phyloP scores from a whole-genome alignment of 129 eudicot species.

The Solidago caesia region DNA sequence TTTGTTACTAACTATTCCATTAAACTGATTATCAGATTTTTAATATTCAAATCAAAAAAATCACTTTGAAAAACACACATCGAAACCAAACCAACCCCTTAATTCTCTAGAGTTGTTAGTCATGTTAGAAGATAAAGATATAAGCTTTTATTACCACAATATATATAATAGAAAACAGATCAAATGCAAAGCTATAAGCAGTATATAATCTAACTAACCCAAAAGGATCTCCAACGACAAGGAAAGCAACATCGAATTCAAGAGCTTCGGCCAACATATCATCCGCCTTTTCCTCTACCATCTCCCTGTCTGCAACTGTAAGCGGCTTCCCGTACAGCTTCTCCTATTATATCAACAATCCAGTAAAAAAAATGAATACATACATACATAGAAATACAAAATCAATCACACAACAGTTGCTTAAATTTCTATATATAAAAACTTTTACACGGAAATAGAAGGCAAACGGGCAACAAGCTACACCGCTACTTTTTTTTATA shows the following conservation, averaged over 20 bases:
- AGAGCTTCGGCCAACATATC: constrained; percentile 70
- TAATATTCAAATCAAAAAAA: not conserved
- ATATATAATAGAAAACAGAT: not conserved
- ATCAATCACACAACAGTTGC: not conserved
- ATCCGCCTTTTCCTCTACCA: constrained; percentile 84
- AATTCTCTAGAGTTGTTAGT: no score
- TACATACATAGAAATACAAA: not conserved
- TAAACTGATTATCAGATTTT: not conserved
- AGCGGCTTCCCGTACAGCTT: constrained; percentile 68
- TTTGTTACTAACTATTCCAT: no score
- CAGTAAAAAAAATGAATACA: not conserved
- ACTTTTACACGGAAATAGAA: no score
- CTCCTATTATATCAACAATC: constrained; percentile 45
- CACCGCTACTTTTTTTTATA: no score
- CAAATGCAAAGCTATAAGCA: not conserved
- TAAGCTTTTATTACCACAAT: not conserved
- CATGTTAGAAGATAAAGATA: no score
- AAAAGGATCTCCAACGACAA: constrained; percentile 97
- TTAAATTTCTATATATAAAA: no score
- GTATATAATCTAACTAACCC: constrained; percentile 55
- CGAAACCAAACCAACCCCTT: no score
- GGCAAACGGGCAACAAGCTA: no score
- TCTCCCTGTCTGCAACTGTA: constrained; percentile 72
- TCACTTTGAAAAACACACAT: no score
- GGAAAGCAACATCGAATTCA: constrained; percentile 73